Evolutionary conservation across 1,284 basidiomycete species (phyloP).

Genomic region (Microstroma glucosiphilum): DNA sequence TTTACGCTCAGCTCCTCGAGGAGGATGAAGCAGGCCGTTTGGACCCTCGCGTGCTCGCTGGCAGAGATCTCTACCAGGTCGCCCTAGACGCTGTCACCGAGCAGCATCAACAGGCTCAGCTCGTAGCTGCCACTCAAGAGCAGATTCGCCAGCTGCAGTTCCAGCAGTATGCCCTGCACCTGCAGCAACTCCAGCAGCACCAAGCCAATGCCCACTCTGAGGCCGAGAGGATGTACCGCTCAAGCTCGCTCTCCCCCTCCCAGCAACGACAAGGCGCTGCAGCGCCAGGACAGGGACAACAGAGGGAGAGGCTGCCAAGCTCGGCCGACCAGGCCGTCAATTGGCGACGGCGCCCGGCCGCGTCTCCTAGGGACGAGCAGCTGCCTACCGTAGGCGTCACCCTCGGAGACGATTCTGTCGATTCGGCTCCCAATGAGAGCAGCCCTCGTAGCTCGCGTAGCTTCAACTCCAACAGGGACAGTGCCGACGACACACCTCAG

Average conservation of each 20-base stretch:
- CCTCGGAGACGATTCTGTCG: conserved; percentile 37
- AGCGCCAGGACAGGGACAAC: neutral
- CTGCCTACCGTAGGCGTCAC: too few relatives aligned
- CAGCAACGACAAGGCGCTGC: neutral
- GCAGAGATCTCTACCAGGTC: conserved; percentile 4
- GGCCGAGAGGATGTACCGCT: neutral
- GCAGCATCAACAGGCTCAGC: conserved; percentile 3
- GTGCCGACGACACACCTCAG: conserved; percentile 37
- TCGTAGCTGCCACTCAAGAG: conserved; percentile 7
- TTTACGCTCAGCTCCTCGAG: conserved; percentile 19
- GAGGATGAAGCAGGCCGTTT: conserved; percentile 10
- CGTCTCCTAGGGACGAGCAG: too few relatives aligned
- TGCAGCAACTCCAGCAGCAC: conserved; percentile 25
- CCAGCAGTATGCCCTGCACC: conserved; percentile 9
- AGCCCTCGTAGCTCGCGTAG: conserved; percentile 19
- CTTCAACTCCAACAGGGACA: conserved; percentile 13
- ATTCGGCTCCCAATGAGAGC: conserved; percentile 21
- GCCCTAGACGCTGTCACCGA: conserved; percentile 7
- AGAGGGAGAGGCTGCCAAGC: neutral
- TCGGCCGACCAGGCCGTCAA: conserved; percentile 7
- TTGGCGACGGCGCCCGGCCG: conserved; percentile 9
- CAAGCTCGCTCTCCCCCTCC: neutral
- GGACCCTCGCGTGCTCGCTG: conserved; percentile 1
- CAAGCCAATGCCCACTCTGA: conserved; percentile 10
- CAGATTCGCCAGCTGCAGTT: conserved; percentile 9